phyloP scores from a whole-genome alignment of 148 eudicot genomes.

The Polygonum aviculare region DNA sequence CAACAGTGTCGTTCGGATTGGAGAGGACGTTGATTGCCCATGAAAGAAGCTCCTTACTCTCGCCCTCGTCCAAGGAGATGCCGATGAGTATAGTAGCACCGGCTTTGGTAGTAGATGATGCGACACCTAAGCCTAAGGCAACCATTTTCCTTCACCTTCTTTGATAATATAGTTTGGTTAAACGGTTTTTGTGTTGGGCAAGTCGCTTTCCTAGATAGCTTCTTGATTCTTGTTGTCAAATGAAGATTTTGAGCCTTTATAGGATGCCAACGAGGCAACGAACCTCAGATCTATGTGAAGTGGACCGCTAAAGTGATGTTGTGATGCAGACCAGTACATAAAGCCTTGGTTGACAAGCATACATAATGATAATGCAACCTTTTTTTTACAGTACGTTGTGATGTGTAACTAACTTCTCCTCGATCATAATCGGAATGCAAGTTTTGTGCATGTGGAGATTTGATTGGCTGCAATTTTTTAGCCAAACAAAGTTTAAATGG shows the following conservation, averaged over 20 bases:
- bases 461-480: conserved; percentile 4
- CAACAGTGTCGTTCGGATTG: conserved; percentile 56
- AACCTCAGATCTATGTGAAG: neutral
- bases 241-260: conserved; percentile 19
- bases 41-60: conserved; percentile 43
- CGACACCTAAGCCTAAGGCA: conserved; percentile 8
- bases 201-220: neutral
- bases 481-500: neutral
- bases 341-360: conserved; percentile 69
- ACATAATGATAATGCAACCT: neutral
- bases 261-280: conserved; percentile 18
- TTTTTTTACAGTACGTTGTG: neutral
- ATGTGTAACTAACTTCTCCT: neutral
- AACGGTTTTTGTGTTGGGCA: no score
- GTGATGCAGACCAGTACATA: conserved; percentile 13
- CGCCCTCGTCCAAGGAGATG: conserved; percentile 37
- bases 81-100: conserved; percentile 50
- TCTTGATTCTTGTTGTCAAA: conserved; percentile 15
- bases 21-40: conserved; percentile 53
- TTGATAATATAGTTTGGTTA: neutral
- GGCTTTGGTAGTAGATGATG: conserved; percentile 19
- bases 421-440: neutral
- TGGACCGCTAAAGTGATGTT: conserved; percentile 2
- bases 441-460: neutral
- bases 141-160: conserved; percentile 8